Base-by-base conservation (phyloP, 2,329 filamentous ascomycete genomes). In the Mollisia scopiformis region DNA sequence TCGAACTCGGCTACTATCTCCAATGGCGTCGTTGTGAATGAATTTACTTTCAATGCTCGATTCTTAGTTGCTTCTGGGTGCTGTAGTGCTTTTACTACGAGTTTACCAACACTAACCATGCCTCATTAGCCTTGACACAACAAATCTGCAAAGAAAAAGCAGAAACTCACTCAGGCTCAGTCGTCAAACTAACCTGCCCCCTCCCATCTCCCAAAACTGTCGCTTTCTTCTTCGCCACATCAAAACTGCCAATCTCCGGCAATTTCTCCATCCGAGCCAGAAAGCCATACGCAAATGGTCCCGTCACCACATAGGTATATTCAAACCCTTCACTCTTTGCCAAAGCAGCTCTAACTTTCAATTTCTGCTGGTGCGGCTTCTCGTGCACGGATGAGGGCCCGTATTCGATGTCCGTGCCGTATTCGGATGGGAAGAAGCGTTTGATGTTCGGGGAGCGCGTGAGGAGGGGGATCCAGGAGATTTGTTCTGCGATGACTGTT, bases 221-320 rank as follows among this genome's bases (percentile, higher is more conserved):
- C 0, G 89, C 89, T 59, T 78, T 83, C 69, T 82, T 87, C 2
- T 70, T 76, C 61, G 77, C 75, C 1, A 83, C 76, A 68, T 91
- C 82, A 67, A 85, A 92, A 0, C 82, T 82, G 2, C 89, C 88
- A 0, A 78, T 74, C 33, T 76, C 25, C 28, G 56, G 49, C n/a
- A 51, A n/a, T 10, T 58, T 25, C 6, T 58, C 46, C 49, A 31
- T 62, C 39, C 62, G 60, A 28, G 72, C 6, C 69, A 73, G 47
- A 89, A 77, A 76, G 81, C 90, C 71, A 88, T 79, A 62, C 90
- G 88, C 30, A 83, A 88, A 91, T 0, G 88, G 88, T 0, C 88
- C 88, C 0, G 88, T 90, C 4, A 91, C 88, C 0, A 91, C 76
- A 70, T 88, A 91, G 0, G 88, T 90, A 58, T 88, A 80, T 53